These are phyloP conservation scores for Ajuga reptans DNA, from an alignment of 305 asterid species.

Conservation along the genomic window DNA sequence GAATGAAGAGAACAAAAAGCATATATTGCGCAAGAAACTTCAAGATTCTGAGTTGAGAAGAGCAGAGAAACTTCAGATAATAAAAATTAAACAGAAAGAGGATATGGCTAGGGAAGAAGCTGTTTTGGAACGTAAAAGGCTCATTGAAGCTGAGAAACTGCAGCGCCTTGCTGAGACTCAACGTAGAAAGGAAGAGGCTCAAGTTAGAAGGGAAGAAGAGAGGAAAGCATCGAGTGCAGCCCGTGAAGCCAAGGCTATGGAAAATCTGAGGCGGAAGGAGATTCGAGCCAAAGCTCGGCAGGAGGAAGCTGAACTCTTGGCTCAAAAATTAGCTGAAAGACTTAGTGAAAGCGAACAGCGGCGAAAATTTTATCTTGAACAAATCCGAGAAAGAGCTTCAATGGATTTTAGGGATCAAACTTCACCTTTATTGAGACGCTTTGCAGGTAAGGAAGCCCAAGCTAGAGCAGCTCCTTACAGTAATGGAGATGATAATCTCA, in stretches of 20 bases:
- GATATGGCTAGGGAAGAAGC: slow-evolving; percentile 98
- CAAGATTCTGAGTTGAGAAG: slow-evolving; percentile 90
- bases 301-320: slow-evolving; percentile 97
- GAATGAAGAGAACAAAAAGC: slow-evolving; percentile 95
- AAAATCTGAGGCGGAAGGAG: slow-evolving; percentile 87
- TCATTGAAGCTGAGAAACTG: slow-evolving; percentile 93
- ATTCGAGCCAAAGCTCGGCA: slow-evolving; percentile 87
- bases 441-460: slow-evolving; percentile 61
- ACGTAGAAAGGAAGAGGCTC: slow-evolving; percentile 94
- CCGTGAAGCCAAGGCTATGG: slow-evolving; percentile 94
- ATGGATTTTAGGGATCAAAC: slow-evolving; percentile 99
- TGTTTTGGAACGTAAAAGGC: slow-evolving; percentile 84
- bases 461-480: slow-evolving; percentile 42
- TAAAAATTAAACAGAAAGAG: slow-evolving; percentile 84
- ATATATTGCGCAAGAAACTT: slow-evolving; percentile 75
- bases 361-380: slow-evolving; percentile 88
- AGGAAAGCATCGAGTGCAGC: slow-evolving; percentile 96
- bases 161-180: slow-evolving; percentile 95
- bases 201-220: slow-evolving; percentile 95
- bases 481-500: slow-evolving; percentile 52
- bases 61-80: slow-evolving; percentile 86
- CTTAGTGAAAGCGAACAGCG: slow-evolving; percentile 94
- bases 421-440: slow-evolving; percentile 85
- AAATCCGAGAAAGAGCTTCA: slow-evolving; percentile 93
- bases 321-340: slow-evolving; percentile 91